Evolutionary conservation across 169 alveolate genomes (phyloP), one percentile per base, ranked within the genome.

Genomic region (Fabrea salina): DNA sequence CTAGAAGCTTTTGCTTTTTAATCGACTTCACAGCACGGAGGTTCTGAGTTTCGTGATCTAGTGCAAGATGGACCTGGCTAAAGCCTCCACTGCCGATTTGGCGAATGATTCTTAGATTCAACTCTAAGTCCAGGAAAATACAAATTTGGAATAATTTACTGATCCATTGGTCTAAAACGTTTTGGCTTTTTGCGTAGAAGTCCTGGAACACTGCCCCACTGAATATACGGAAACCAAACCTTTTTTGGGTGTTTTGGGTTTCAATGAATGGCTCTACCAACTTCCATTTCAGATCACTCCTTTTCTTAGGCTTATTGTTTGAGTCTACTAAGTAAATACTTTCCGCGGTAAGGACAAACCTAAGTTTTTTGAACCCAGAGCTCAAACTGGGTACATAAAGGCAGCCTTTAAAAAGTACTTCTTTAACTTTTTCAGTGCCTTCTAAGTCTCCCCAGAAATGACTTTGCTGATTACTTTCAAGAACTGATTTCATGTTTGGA

Each of bases 71-170:
- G 22, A 66, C 76, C 33, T 32, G 37, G 16, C 56, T 57, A 37
- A 39, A 41, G 3, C 37, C 19, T 13, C 76, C 76, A 66, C 32
- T 33, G 19, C 76, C 76, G 22, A 66, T 33, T 66, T 22, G 33
- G 8, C 41, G 33, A 5, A 66, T 66, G 1, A 66, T 35, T 35
- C 22, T 32, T 37, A 37, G 41, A 37, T 66, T 30, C 2, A 37
- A 32, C 33, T 39, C 51, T 40, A 66, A 35, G 41, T 66, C 76
- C 4, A 22, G 33, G 35, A 41, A 22, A 5, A 66, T 66, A 19
- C 57, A n/a, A 2, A 66, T 39, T 66, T 66, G 19, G 54, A 22
- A 37, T 39, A 66, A 19, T 37, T 32, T 7, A 51, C 6, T 11
- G 27, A 51, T 30, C 59, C 59, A 51, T 0, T 51, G 11, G 22